These are phyloP conservation scores for Sporothrix phasma DNA, from an alignment of 2,329 filamentous ascomycete genomes.

Conservation along the genomic window DNA sequence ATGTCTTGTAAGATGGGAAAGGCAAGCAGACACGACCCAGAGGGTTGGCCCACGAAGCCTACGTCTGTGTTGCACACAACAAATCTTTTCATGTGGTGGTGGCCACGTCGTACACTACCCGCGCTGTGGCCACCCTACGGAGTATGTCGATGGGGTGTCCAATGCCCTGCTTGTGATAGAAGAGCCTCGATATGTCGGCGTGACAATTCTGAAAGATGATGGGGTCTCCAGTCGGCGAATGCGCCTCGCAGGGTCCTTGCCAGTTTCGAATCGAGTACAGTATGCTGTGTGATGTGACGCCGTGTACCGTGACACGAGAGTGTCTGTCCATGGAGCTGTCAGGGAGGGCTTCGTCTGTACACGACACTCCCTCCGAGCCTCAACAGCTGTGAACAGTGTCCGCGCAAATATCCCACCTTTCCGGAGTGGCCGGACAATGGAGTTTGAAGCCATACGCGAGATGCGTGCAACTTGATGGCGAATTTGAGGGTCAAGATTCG, in stretches of 20 bases:
- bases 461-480: too few species aligned
- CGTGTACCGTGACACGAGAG: neutral
- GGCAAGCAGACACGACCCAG: neutral
- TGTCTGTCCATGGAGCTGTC: neutral
- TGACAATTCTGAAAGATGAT: neutral
- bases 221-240: neutral
- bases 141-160: neutral
- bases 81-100: neutral
- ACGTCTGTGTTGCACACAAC: neutral
- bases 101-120: neutral
- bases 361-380: too few species aligned
- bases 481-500: too few species aligned
- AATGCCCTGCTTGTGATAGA: neutral
- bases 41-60: too few species aligned
- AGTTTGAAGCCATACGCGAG: too few species aligned
- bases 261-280: neutral
- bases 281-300: neutral
- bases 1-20: neutral
- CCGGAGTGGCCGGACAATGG: too few species aligned
- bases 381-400: too few species aligned
- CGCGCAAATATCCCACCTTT: too few species aligned
- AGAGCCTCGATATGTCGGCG: neutral
- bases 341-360: neutral
- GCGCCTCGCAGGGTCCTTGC: neutral
- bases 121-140: neutral